Base-by-base conservation (phyloP, 768 basidiomycete species). In the Vishniacozyma victoriae region DNA sequence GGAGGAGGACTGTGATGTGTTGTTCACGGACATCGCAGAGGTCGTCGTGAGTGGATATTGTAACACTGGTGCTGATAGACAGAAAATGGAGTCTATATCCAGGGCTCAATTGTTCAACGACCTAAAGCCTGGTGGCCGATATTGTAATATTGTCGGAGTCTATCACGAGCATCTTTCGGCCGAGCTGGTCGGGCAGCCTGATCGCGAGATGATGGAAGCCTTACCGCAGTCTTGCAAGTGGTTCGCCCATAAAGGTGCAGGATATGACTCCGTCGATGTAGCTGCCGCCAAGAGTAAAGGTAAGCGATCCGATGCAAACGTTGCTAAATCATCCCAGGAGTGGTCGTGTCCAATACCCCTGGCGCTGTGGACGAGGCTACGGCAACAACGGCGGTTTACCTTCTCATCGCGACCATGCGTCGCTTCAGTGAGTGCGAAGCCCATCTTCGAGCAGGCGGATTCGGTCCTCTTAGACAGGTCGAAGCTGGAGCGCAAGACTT, bases 281-380 rank as follows among this genome's bases (percentile, higher is more conserved):
- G 15, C 29, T 5, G 55, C 55, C 35, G 55, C 45, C 19, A 39
- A 36, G 7, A 39, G 16, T 20, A 13, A 35, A 50, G 54, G 48
- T 49, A 31, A 16, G 27, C 40, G 16, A 12, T 18, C 14, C 18
- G 3, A 14, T 6, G 22, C 7, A 11, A 16, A 25, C 11, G 5
- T 23, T 27, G 25, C 18, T 35, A 2, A 18, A 20, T 22, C 20
- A 25, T 15, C 20, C 26, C 37, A 41, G 54, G 50, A 11, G 54
- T 62, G 18, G 26, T 36, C 25, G 80, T 92, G 19, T 90, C 91
- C 7, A 90, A 93, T 66, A 92, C 89, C 1, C 89, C 91, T 0
- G 82, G 84, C 12, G 87, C 87, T 3, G 89, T 93, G 37, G 83
- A 92, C 72, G 86, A 90, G 54, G 88, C 84, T 7, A 91, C 89